Evolutionary conservation across 139 green algal genomes (phyloP).

Genomic region (Chlorella sp.): DNA sequence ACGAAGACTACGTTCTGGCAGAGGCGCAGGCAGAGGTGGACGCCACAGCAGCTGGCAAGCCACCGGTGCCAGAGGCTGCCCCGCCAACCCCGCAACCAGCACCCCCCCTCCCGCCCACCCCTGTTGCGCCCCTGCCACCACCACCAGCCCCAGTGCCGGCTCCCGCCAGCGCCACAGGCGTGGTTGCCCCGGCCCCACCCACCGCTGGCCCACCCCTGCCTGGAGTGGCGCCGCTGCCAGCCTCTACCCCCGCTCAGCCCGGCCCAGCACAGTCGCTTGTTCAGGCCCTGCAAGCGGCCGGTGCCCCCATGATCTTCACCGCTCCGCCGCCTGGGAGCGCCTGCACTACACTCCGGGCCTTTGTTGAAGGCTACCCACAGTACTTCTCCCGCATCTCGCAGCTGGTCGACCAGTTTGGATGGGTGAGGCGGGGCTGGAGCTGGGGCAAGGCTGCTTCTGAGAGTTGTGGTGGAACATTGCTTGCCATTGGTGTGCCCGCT

Average conservation of each 20-base stretch:
- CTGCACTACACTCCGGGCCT: background rate
- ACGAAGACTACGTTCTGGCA: background rate
- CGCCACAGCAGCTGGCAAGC: background rate
- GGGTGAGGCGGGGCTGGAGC: background rate
- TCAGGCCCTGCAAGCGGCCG: too few relatives aligned
- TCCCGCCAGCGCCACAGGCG: background rate
- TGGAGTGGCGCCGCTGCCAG: background rate
- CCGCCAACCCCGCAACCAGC: background rate
- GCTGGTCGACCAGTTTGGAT: conserved; percentile 19
- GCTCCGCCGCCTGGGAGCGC: too few relatives aligned
- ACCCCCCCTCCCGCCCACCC: background rate
- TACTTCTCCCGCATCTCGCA: conserved; percentile 10
- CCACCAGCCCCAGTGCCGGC: background rate
- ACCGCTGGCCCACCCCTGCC: too few relatives aligned
- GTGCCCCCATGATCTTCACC: too few relatives aligned
- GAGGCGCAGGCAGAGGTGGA: conserved; percentile 24
- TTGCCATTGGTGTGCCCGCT: too few relatives aligned
- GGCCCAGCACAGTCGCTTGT: too few relatives aligned
- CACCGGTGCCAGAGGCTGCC: background rate
- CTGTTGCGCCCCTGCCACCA: background rate
- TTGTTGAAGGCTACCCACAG: background rate
- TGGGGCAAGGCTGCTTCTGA: background rate
- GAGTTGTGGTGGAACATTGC: background rate
- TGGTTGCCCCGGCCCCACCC: background rate
- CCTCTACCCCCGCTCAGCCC: background rate